Base-by-base conservation (phyloP, 2,329 filamentous ascomycete genomes). In the Hypoxylon sp. region DNA sequence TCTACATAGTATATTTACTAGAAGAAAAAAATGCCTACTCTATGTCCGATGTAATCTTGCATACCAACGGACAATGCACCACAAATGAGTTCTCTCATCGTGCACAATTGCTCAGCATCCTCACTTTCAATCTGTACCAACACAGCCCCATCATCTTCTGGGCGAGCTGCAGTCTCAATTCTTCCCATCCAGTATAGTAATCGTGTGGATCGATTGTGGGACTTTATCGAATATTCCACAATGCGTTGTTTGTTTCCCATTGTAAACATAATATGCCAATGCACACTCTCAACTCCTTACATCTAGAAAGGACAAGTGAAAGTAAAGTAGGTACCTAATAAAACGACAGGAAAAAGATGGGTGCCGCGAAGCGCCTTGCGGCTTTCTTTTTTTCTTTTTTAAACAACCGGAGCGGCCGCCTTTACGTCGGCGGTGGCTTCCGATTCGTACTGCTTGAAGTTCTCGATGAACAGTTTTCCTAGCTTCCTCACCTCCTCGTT, bases 381-480 rank as follows among this genome's bases (percentile, higher is more conserved):
- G n/a, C n/a, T n/a, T n/a, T n/a, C n/a, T n/a, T n/a, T n/a, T n/a
- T n/a, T 65, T 65, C 67, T 68, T 74, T 65, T 67, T 68, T 74
- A 80, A 62, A 82, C 74, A 34, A 78, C 70, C 17, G 89, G 89
- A 6, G 87, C 89, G 55, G 90, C 89, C 76, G 87, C 89, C 81
- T 93, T 89, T 52, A 94, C 92, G 38, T 95, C 92, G 74, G 87
- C 85, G 32, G 93, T 94, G 25, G 94, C 93, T 81, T 97, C 89
- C 74, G 90, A 90, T 76, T 90, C 86, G 85, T 97, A 98, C 87
- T 98, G 97, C 86, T 93, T 90, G 85, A 99, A 99, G 89, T 99
- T 99, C 84, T 98, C 93, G 77, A 91, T 89, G 87, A 99, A 99
- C 70, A 98, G 88, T 71, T 83, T 85, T 76, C 91, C 96, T 36